Evolutionary conservation across 1,284 basidiomycete species (phyloP).

Genomic region (Ganoderma meredithae): DNA sequence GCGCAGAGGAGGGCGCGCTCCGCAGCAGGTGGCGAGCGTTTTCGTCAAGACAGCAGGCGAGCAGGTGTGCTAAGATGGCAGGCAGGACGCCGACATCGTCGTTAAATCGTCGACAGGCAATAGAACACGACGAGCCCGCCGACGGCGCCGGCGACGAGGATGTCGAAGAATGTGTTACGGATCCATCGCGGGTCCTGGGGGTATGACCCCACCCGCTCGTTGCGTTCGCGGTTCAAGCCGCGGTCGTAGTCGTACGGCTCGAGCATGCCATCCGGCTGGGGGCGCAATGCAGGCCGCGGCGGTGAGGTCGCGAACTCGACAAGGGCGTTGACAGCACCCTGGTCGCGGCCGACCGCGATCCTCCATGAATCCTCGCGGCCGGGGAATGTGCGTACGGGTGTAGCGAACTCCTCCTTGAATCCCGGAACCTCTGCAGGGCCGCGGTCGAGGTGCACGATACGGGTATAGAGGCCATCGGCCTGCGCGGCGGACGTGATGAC

Average conservation of each 20-base stretch:
- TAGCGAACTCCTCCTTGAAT: constrained; percentile 33
- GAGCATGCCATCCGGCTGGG: neutral
- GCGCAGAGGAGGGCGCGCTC: neutral
- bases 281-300: constrained; percentile 14
- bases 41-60: neutral
- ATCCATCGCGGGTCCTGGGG: constrained; percentile 29
- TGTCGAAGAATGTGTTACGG: constrained; percentile 34
- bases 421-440: neutral
- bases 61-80: neutral
- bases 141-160: constrained; percentile 35
- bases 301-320: constrained; percentile 21
- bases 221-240: constrained; percentile 20
- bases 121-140: constrained; percentile 34
- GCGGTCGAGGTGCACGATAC: constrained; percentile 28
- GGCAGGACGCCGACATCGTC: neutral
- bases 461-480: constrained; percentile 35
- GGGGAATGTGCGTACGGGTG: constrained; percentile 21
- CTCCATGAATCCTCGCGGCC: constrained; percentile 32
- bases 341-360: constrained; percentile 35
- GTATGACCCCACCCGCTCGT: constrained; percentile 34
- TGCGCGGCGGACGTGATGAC: constrained; percentile 35
- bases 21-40: neutral
- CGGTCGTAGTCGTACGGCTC: constrained; percentile 28
- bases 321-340: constrained; percentile 29
- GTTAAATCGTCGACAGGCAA: constrained; percentile 22